Base-by-base conservation (phyloP, 495 filamentous ascomycete genomes). In the Neurospora sp. region DNA sequence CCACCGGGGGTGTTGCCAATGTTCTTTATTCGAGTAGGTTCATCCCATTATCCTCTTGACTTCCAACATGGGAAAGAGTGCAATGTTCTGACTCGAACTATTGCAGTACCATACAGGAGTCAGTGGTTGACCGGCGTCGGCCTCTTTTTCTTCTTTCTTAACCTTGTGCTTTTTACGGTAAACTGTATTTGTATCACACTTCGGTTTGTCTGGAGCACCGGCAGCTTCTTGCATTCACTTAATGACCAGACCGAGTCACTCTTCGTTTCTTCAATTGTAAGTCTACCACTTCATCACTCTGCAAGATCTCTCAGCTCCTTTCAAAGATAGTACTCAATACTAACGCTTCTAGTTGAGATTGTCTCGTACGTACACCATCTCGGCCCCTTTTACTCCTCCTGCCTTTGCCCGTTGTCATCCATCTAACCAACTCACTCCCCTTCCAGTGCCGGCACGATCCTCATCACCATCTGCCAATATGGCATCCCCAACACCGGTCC, bases 1-100 rank as follows among this genome's bases (percentile, higher is more conserved):
- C 93, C 4, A 96, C 93, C 0, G 93, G 93, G 14, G 93, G 93
- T 0, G 84, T 97, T 74, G 91, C 93, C 10, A 96, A 95, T 82
- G 91, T 93, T 12, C 78, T 96, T 71, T 87, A 91, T 77, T 84
- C 86, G 31, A 86, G 92, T 93, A 86, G 75, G 82, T 80, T 4
- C n/a, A 38, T 71, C n/a, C 44, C 27, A 14, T 27, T 40, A 14
- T 27, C 37, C 38, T 69, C 70, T 37, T 8, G 16, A 1, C 20
- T 35, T 18, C 11, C 14, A 16, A 37, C 14, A 16, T 27, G 12
- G 62, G 40, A 20, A 66, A 70, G 39, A 41, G 20, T 66, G 66
- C 38, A 75, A 5, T 54, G 23, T 54, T 31, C 31, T 74, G 2
- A 38, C 69, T 6, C 27, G 66, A 23, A 41, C 31, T 40, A 4